These are phyloP conservation scores for Trematosphaeria pertusa DNA, from an alignment of 2,329 filamentous ascomycete species.

Conservation along the genomic window DNA sequence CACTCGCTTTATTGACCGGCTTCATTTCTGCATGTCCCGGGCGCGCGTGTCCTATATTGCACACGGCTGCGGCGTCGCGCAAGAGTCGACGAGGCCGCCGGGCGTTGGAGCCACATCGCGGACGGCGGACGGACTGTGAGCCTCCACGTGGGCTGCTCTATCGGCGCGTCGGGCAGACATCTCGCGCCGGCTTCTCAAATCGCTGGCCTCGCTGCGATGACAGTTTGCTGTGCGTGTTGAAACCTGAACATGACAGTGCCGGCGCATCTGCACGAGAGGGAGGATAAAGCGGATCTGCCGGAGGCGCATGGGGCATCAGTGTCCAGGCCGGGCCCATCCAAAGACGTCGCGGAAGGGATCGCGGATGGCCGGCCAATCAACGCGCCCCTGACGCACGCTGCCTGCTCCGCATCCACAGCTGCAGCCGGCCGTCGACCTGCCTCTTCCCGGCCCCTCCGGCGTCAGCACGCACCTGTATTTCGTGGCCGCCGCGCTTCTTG, in stretches of 20 bases:
- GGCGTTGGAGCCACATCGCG: neutral
- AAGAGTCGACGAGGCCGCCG: neutral
- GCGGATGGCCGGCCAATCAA: constrained; percentile 9
- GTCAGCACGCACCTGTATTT: constrained; percentile 4
- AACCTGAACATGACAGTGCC: neutral
- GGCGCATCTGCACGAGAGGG: neutral
- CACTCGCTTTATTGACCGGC: constrained; percentile 5
- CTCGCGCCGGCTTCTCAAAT: neutral
- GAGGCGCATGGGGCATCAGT: constrained; percentile 4
- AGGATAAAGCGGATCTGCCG: constrained; percentile 4
- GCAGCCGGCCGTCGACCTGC: neutral
- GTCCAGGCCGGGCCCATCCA: too few relatives aligned
- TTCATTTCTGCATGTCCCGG: constrained; percentile 2
- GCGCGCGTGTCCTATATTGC: constrained; percentile 4
- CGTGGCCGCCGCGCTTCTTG: neutral
- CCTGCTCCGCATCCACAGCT: constrained; percentile 12
- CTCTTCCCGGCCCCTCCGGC: constrained; percentile 3
- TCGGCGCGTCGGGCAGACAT: constrained; percentile 6
- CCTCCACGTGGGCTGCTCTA: constrained; percentile 1
- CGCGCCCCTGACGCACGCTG: neutral
- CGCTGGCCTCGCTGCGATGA: too few relatives aligned
- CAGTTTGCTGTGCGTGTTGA: neutral
- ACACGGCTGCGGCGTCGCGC: neutral
- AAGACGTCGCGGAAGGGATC: too few relatives aligned
- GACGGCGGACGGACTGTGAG: neutral